phyloP scores from a whole-genome alignment of 2,329 filamentous ascomycete species.

The Aureobasidium musti region DNA sequence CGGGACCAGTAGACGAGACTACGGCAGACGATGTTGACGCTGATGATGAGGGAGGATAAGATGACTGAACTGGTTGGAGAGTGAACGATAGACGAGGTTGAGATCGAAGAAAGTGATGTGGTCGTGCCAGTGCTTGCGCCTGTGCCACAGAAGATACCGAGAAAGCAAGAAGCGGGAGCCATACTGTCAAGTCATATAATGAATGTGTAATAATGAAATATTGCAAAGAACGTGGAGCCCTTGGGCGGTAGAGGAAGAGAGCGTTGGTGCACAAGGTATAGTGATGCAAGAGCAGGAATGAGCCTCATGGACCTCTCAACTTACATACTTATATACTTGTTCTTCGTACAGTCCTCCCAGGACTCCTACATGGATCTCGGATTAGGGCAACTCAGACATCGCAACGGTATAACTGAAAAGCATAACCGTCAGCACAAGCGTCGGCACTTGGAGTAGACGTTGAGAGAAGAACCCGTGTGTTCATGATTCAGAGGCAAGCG shows the following conservation, averaged over 20 bases:
- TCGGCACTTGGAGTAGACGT: constrained; percentile 13
- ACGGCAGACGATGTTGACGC: background rate
- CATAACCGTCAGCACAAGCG: background rate
- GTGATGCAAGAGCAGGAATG: background rate
- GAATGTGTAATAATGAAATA: background rate
- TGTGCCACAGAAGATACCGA: constrained; percentile 4
- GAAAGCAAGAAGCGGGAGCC: background rate
- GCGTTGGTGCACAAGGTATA: background rate
- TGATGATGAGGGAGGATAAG: background rate
- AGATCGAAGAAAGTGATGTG: background rate
- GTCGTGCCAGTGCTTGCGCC: background rate
- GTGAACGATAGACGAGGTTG: background rate
- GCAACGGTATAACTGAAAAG: constrained; percentile 20
- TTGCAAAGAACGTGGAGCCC: background rate
- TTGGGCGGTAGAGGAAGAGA: background rate
- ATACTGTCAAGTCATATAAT: background rate
- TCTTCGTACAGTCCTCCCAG: background rate
- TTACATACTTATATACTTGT: constrained; percentile 5
- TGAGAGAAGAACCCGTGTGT: background rate
- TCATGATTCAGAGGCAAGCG: background rate
- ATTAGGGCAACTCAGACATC: constrained; percentile 15
- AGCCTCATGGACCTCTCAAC: background rate
- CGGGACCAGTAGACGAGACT: background rate
- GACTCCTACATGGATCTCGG: background rate
- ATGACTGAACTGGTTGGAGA: background rate